Conservation (phyloP, 371 early-diverging fungal species). For the Dipsacomyces acuminosporus region DNA sequence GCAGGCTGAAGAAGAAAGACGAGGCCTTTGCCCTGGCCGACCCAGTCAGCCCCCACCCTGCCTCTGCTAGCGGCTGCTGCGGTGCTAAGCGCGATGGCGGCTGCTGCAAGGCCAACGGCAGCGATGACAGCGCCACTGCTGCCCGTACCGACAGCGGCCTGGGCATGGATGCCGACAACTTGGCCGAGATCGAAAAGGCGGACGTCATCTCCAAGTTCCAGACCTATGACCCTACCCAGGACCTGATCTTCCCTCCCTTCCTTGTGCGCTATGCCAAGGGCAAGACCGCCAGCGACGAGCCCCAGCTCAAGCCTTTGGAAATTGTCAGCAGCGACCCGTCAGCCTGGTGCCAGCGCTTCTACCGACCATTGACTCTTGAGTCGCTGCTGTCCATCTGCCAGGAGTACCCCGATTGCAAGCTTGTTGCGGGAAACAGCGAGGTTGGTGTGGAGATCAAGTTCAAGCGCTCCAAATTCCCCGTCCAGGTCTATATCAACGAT, state of each 20-base stretch:
- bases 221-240: slow-evolving; percentile 54
- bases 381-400: slow-evolving; percentile 55
- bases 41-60: slow-evolving; percentile 1
- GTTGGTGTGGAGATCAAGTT: slow-evolving; percentile 69
- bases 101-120: slow-evolving; percentile 8
- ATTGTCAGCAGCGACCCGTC: slow-evolving; percentile 4
- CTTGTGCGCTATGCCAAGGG: slow-evolving; percentile 51
- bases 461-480: slow-evolving; percentile 59
- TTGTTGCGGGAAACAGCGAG: slow-evolving; percentile 75
- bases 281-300: slow-evolving; percentile 34
- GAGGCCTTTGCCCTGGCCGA: slow-evolving; percentile 8
- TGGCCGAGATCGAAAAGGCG: slow-evolving; percentile 26
- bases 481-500: slow-evolving; percentile 59
- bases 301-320: slow-evolving; percentile 8
- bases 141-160: slow-evolving; percentile 2
- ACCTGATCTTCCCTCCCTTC: slow-evolving; percentile 57
- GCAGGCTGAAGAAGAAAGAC: slow-evolving; percentile 10
- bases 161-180: background rate
- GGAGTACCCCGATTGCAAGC: slow-evolving; percentile 58
- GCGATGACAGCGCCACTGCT: too few species aligned
- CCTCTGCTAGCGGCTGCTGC: background rate
- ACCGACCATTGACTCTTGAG: slow-evolving; percentile 57
- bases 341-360: slow-evolving; percentile 27
- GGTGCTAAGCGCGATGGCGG: background rate
- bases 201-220: slow-evolving; percentile 45